These are phyloP conservation scores for Capsicum rhomboideum DNA, from an alignment of 257 asterid genomes.

Conservation along the genomic window DNA sequence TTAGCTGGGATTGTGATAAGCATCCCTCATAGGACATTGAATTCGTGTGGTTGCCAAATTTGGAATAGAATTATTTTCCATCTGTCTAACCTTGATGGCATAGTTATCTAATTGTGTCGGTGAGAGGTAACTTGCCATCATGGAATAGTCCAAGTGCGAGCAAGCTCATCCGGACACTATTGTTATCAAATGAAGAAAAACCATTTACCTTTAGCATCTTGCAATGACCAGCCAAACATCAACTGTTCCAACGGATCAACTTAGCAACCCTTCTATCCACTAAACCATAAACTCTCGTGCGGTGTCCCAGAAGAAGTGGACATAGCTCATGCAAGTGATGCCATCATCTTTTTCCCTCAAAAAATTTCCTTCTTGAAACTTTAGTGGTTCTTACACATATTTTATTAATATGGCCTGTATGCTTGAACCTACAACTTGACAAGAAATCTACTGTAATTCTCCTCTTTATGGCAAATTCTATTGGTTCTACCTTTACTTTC, in stretches of 20 bases:
- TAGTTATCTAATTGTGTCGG: neutral
- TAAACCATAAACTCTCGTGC: neutral
- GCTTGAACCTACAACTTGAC: neutral
- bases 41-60: neutral
- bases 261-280: neutral
- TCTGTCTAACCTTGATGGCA: neutral
- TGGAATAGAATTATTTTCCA: neutral
- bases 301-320: neutral
- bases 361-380: neutral
- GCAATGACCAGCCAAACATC: neutral
- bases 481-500: neutral
- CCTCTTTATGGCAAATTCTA: neutral
- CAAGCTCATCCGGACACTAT: neutral
- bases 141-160: neutral
- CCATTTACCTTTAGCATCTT: neutral
- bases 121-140: neutral
- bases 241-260: neutral
- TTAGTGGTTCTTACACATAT: neutral
- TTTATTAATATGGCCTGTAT: neutral
- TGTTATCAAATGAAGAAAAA: no score
- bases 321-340: constrained; percentile 4
- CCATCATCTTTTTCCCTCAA: neutral
- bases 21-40: neutral
- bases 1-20: neutral
- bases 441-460: neutral